A percentile compares a stretch with the other conserved stretches of the same genome.
phyloP scores from a whole-genome alignment of 768 basidiomycete species.

The Macrolepiota fuliginosa region DNA sequence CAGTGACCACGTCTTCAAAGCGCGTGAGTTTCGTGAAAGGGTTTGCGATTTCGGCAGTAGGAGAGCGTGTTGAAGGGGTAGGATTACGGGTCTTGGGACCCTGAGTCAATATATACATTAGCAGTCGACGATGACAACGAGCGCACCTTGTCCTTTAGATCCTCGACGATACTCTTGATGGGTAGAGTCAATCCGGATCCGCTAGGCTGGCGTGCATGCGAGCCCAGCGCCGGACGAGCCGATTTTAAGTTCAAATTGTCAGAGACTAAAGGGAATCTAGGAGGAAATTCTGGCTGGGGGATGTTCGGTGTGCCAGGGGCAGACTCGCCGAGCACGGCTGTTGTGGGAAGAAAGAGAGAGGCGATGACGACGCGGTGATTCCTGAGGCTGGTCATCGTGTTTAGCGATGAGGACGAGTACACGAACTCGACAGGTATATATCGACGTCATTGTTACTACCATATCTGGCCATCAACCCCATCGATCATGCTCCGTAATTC shows the following conservation, averaged over 20 bases:
- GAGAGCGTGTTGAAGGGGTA: constrained; percentile 35
- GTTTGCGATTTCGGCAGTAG: constrained; percentile 46
- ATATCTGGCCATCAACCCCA: constrained; percentile 10
- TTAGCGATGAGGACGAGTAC: constrained; percentile 7
- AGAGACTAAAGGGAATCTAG: constrained; percentile 10
- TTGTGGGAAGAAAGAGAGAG: constrained; percentile 80
- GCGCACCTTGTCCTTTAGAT: constrained; percentile 64
- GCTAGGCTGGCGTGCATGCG: constrained; percentile 24
- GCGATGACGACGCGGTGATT: constrained; percentile 78
- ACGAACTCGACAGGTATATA: background rate
- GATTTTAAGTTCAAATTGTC: background rate
- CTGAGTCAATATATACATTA: background rate
- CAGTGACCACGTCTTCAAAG: constrained; percentile 27
- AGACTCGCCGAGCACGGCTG: constrained; percentile 62
- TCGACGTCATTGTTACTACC: constrained; percentile 11
- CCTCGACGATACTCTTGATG: constrained; percentile 75
- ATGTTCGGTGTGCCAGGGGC: constrained; percentile 48
- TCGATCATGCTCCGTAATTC: constrained; percentile 8
- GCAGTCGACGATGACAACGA: background rate
- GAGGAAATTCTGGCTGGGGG: constrained; percentile 16
- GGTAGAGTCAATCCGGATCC: constrained; percentile 29
- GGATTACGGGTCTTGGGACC: constrained; percentile 40
- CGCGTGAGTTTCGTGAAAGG: constrained; percentile 54
- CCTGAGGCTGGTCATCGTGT: constrained; percentile 63
- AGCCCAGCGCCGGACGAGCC: constrained; percentile 14